Conservation (phyloP, 2,329 filamentous ascomycete genomes). For the Reticulascus tulasneorum region DNA sequence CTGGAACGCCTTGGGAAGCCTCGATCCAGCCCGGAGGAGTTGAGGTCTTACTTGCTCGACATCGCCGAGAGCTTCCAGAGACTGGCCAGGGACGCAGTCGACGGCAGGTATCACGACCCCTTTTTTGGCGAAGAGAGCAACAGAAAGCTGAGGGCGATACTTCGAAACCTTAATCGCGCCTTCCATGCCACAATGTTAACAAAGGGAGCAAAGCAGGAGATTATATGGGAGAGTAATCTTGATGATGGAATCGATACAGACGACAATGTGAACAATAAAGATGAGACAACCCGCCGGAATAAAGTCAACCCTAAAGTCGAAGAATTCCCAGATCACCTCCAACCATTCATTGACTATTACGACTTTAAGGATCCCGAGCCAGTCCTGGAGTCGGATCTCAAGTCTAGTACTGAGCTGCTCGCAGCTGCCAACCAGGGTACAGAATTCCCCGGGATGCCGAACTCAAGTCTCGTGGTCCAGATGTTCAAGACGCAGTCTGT, state of each 20-base stretch:
- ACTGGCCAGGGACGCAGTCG: constrained; percentile 22
- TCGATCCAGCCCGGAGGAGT: constrained; percentile 18
- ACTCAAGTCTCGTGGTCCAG: constrained; percentile 29
- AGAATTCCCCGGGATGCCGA: constrained; percentile 35
- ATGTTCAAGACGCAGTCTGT: constrained; percentile 34
- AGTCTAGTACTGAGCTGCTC: constrained; percentile 23
- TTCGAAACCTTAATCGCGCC: constrained; percentile 24
- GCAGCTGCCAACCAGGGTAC: constrained; percentile 33
- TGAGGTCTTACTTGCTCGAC: constrained; percentile 27
- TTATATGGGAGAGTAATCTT: constrained; percentile 9
- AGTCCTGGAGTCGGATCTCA: constrained; percentile 15
- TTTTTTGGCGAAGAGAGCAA: constrained; percentile 30
- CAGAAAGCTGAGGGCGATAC: constrained; percentile 24
- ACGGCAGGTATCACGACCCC: constrained; percentile 24
- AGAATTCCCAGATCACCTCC: constrained; percentile 22
- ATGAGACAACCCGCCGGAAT: too few species aligned
- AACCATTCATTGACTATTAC: constrained; percentile 25
- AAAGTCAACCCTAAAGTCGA: too few species aligned
- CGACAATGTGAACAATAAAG: too few species aligned
- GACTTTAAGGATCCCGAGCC: constrained; percentile 21
- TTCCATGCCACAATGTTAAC: constrained; percentile 23
- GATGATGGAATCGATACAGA: not conserved
- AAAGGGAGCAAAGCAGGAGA: constrained; percentile 18
- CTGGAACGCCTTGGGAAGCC: constrained; percentile 17
- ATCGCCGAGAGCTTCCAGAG: constrained; percentile 32